Evolutionary conservation across 768 basidiomycete genomes (phyloP).

Genomic region (Pleurotus pulmonarius): DNA sequence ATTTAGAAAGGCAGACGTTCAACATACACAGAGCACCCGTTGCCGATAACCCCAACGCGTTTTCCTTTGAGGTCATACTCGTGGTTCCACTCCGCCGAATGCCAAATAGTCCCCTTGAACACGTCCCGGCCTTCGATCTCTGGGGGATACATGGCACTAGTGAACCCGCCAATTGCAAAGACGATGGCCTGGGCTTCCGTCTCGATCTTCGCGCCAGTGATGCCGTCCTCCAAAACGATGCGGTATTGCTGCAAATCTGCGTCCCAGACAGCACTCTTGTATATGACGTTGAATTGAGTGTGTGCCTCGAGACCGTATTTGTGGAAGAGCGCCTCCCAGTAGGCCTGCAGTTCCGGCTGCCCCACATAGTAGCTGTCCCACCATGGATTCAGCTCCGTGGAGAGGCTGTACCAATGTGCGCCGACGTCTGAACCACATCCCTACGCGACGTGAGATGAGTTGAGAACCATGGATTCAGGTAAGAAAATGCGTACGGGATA

Average conservation of each 20-base stretch:
- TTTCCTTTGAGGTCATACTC: conserved; percentile 49
- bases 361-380: conserved; percentile 44
- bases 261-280: conserved; percentile 43
- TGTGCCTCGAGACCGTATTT: conserved; percentile 38
- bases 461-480: not conserved
- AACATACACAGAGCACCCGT: conserved; percentile 56
- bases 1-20: conserved; percentile 7
- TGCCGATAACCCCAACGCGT: conserved; percentile 58
- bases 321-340: conserved; percentile 44
- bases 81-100: conserved; percentile 54
- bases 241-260: conserved; percentile 35
- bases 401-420: conserved; percentile 52
- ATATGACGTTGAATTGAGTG: conserved; percentile 38
- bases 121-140: conserved; percentile 37
- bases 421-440: conserved; percentile 57
- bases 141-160: conserved; percentile 40
- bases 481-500: conserved; percentile 35
- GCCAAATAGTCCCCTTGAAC: conserved; percentile 50
- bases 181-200: conserved; percentile 43
- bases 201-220: conserved; percentile 29
- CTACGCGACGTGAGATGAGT: conserved; percentile 16
- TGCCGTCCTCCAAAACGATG: conserved; percentile 31
- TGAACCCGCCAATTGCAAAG: conserved; percentile 49
- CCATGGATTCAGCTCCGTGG: conserved; percentile 48
- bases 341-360: conserved; percentile 48